Evolutionary conservation across 139 green algal genomes (phyloP).

Genomic region (Tetradesmus obliquus): DNA sequence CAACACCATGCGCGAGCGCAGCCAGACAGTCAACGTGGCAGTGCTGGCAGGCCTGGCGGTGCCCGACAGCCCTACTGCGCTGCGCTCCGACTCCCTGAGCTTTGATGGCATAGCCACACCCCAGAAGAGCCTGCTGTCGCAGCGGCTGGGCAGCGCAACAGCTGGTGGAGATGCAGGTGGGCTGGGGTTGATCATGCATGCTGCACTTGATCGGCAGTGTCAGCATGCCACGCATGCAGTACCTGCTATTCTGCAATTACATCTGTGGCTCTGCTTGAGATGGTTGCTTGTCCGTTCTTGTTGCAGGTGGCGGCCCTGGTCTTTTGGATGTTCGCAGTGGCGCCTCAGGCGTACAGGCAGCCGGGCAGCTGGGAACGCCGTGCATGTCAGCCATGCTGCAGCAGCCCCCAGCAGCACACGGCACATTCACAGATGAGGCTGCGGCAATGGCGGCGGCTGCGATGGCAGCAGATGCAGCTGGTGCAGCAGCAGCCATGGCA

Average conservation of each 20-base stretch:
- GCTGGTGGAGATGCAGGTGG: not conserved
- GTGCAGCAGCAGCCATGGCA: not conserved
- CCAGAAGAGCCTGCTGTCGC: not conserved
- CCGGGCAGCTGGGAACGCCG: not conserved
- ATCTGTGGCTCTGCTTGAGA: not conserved
- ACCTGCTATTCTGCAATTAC: not conserved
- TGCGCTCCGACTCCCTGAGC: not conserved
- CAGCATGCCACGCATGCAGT: not conserved
- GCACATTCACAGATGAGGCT: not conserved
- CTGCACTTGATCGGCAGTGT: not conserved
- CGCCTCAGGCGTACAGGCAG: not conserved
- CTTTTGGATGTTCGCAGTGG: not conserved
- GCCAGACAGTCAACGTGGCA: constrained; percentile 28
- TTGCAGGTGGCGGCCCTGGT: not conserved
- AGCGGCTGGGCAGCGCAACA: not conserved
- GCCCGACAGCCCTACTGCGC: not conserved
- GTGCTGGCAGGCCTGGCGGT: constrained; percentile 17
- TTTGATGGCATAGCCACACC: not conserved
- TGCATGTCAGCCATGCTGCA: not conserved
- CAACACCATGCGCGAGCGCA: constrained; percentile 17
- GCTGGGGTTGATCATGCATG: not conserved
- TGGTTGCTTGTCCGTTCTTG: not conserved
- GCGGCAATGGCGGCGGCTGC: not conserved
- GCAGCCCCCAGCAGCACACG: not conserved
- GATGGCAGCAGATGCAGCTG: not conserved